Conservation (phyloP, 768 basidiomycete genomes). For the Boletus edulis region DNA sequence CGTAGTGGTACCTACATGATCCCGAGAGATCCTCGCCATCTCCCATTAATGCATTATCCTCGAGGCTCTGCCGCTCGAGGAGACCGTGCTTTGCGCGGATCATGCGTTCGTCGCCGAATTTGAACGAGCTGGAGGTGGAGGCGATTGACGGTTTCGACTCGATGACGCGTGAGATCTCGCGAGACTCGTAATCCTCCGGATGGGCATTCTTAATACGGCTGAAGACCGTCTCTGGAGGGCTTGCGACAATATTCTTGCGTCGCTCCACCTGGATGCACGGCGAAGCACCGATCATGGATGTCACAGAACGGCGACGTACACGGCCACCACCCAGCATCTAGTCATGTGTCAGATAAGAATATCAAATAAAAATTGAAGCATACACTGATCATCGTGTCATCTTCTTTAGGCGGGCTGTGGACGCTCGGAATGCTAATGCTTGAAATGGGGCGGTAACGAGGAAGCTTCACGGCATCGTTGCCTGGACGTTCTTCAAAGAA, state of each 20-base stretch:
- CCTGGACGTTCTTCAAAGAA: constrained; percentile 51
- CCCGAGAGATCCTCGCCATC: constrained; percentile 58
- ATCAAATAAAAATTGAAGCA: constrained; percentile 18
- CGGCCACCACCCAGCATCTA: constrained; percentile 82
- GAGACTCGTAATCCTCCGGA: constrained; percentile 31
- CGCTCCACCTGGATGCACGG: constrained; percentile 68
- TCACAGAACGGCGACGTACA: constrained; percentile 65
- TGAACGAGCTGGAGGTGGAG: constrained; percentile 53
- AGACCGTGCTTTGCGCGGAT: constrained; percentile 60
- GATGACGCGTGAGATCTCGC: constrained; percentile 46
- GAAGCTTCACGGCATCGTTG: constrained; percentile 37
- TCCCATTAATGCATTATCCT: constrained; percentile 61
- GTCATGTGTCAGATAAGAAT: neutral
- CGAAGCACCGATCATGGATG: constrained; percentile 64
- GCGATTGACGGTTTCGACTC: constrained; percentile 61
- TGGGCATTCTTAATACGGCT: constrained; percentile 32
- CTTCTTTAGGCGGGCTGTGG: constrained; percentile 58
- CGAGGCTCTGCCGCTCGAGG: constrained; percentile 62
- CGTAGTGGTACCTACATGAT: constrained; percentile 44
- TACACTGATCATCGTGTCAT: constrained; percentile 82
- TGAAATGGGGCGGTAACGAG: constrained; percentile 65
- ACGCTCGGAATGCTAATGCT: constrained; percentile 49
- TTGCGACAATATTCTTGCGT: constrained; percentile 44
- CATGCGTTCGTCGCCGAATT: constrained; percentile 70
- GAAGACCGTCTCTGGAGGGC: constrained; percentile 32